Evolutionary conservation across 495 filamentous ascomycete genomes (phyloP), one percentile per base, ranked within the genome.

Genomic region (Daldinia bambusicola): DNA sequence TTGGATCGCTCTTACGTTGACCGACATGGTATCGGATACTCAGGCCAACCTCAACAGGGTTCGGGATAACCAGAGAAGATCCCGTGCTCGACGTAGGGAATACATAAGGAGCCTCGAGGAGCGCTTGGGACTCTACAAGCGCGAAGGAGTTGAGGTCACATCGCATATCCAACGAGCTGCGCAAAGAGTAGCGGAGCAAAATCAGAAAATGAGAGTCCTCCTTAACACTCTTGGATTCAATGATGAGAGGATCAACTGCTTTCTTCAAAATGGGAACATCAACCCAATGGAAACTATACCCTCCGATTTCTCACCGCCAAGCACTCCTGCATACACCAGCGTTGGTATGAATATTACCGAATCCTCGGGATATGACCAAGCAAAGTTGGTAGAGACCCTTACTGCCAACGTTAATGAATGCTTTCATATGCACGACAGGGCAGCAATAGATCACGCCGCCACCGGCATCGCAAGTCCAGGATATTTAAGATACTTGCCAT

Each of bases 31-130:
- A 37, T 50, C 40, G 20, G 45, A 74, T 62, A 67, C 78, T 56
- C 82, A 82, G 63, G 70, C 79, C 52, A 82, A 84, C 63, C 82
- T 86, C 20, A 79, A 80, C 20, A 88, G 89, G 43, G 84, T 89
- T 52, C 85, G 93, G n/a, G 91, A 94, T 53, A 95, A 95, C 76
- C 93, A 95, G 74, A 87, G 93, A 48, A 90, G 89, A 40, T 93
- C 90, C 52, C 89, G 93, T 26, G 91, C 92, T 12, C 84, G 89
- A 22, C 87, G 88, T 65, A 93, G 92, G 79, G 89, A 93, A 75
- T 92, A 96, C 75, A 78, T 93, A 18, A 80, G 86, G 37, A 88
- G 91, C 22, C 82, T 95, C 32, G 92, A 95, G 75, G 75, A 84
- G 45, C 89, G 86, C 62, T 75, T 92, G 51, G 84, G 85, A n/a